phyloP scores from a whole-genome alignment of 345 rosid species.

The Bruguiera sexangula region DNA sequence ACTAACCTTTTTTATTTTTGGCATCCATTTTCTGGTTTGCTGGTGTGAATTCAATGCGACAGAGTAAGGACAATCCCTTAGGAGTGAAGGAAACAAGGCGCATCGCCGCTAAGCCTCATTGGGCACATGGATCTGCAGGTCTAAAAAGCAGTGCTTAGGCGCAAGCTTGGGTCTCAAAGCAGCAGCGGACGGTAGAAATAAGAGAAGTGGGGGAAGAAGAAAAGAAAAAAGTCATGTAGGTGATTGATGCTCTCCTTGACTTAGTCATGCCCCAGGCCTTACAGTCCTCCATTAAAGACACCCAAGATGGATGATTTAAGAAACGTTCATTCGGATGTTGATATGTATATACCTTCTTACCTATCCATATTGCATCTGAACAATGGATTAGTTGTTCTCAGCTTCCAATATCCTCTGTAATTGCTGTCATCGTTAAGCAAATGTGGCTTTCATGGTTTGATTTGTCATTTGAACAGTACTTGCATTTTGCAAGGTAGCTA shows the following conservation, averaged over 20 bases:
- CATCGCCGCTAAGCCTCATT: constrained; percentile 64
- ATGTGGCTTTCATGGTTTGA: constrained; percentile 18
- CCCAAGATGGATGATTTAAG: constrained; percentile 15
- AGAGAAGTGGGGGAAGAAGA: no score
- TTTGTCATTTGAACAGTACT: constrained; percentile 2
- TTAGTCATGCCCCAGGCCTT: constrained; percentile 18
- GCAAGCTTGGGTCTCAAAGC: constrained; percentile 11
- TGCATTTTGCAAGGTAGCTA: constrained; percentile 7
- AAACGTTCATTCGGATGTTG: constrained; percentile 12
- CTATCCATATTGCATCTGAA: constrained; percentile 14
- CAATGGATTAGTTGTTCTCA: constrained; percentile 6
- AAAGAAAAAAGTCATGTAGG: constrained; percentile 9
- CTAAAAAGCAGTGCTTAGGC: constrained; percentile 42
- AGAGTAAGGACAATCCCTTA: constrained; percentile 84
- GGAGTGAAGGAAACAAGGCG: constrained; percentile 73
- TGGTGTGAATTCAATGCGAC: constrained; percentile 27
- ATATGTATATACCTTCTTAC: constrained; percentile 23
- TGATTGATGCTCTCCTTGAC: constrained; percentile 7
- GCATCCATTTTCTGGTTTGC: neutral
- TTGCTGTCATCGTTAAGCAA: constrained; percentile 16
- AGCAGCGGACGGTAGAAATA: constrained; percentile 21
- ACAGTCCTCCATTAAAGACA: neutral
- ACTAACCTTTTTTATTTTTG: neutral
- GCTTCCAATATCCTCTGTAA: constrained; percentile 15
- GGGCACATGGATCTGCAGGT: constrained; percentile 46